Base-by-base conservation (phyloP, 1,284 basidiomycete genomes). In the Vanrija pseudolonga region DNA sequence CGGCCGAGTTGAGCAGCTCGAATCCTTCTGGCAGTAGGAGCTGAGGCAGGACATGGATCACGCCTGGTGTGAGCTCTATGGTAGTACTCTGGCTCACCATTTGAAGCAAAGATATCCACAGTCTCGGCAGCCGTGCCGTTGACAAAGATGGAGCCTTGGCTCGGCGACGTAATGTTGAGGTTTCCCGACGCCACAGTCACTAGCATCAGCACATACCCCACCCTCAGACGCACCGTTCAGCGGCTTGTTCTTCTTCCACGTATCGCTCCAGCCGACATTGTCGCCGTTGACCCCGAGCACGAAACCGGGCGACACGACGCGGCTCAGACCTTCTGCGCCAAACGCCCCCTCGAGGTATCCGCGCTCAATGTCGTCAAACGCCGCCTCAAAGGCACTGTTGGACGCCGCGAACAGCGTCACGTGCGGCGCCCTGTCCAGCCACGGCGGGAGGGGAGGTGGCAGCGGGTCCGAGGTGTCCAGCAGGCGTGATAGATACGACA, bases 381-480 rank as follows among this genome's bases (percentile, higher is more conserved):
- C 38, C 66, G 74, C 44, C 81, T 78, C 84, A 85, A 80, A 97
- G 11, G 96, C 94, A 22, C 82, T 77, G 67, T 96, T 84, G 15
- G 87, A 80, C 0, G 96, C 95, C 2, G 96, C 81, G 73, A 99
- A 99, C 37, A 98, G 66, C 0, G 95, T 97, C 32, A 96, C 77
- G 65, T 88, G 85, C 0, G 89, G 78, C 0, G 83, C 67, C 47
- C 44, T 73, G 50, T 45, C 75, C 58, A 66, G 69, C 59, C 59
- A 65, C 1, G 58, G 55, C 4, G 84, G 87, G 52, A 87, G 73
- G 51, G 89, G 82, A 55, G 80, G 82, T 57, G 81, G 76, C 56
- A 89, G 84, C 68, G 86, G 86, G 8, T 84, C 83, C 41, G 86
- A 70, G 0, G 82, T 80, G 7, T 82, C 66, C 56, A 74, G 64